A percentile compares a stretch with the other conserved stretches of the same genome.
Evolutionary conservation across 352 stramenopile genomes (phyloP).

Genomic region (Globisporangium parvum): DNA sequence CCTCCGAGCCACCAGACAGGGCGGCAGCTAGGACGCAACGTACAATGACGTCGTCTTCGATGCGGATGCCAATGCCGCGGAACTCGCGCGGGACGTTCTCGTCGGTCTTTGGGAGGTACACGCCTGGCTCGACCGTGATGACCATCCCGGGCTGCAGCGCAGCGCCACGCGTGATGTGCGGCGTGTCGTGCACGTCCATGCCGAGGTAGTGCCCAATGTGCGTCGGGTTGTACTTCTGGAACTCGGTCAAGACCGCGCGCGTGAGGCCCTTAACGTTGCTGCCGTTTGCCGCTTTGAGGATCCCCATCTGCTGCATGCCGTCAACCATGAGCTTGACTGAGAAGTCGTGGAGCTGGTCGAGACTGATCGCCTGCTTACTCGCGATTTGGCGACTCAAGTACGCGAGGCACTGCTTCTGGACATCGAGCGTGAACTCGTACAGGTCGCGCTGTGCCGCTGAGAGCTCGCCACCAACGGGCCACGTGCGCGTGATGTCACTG

Average conservation of each 20-base stretch:
- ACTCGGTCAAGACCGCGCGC: conserved; percentile 37
- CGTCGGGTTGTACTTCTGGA: conserved; percentile 84
- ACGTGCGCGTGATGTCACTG: conserved; percentile 82
- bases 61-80: conserved; percentile 79
- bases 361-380: conserved; percentile 39
- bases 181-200: conserved; percentile 82
- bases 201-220: conserved; percentile 81
- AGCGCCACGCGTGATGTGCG: conserved; percentile 50
- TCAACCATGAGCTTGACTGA: conserved; percentile 69
- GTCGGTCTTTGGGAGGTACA: conserved; percentile 81
- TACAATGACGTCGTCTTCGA: conserved; percentile 84
- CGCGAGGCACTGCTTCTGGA: conserved; percentile 66
- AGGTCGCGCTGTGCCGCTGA: conserved; percentile 43
- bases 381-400: conserved; percentile 44
- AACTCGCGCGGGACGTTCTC: conserved; percentile 57
- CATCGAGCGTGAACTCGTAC: conserved; percentile 75
- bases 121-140: conserved; percentile 74
- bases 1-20: background rate
- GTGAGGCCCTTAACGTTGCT: conserved; percentile 14
- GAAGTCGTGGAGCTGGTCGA: conserved; percentile 73
- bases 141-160: conserved; percentile 71
- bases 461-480: conserved; percentile 44
- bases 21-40: conserved; percentile 11
- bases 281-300: conserved; percentile 30
- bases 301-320: conserved; percentile 51